Evolutionary conservation across 2,329 filamentous ascomycete species (phyloP), one percentile per base, ranked within the genome.

Genomic region (Cytospora chrysosperma): DNA sequence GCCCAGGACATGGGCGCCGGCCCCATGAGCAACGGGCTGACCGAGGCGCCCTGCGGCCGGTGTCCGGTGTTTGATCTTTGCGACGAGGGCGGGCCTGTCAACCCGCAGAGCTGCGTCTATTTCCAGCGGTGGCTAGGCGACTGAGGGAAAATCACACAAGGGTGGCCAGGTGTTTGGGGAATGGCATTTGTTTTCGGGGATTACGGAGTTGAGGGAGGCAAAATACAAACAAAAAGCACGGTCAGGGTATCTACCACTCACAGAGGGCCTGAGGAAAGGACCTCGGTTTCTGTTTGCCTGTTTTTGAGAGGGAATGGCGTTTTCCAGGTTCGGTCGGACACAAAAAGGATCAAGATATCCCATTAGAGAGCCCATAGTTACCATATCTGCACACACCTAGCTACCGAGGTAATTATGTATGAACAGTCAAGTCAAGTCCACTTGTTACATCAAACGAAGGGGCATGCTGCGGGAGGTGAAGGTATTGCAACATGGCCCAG

Each of bases 41-140:
- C 91, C 1, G 93, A 97, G 75, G 88, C 90, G 2, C 95, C 95
- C 1, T 99, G 95, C 75, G 93, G 94, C 2, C 84, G 87, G 61
- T 99, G 95, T 75, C 95, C 95, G 0, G 94, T 97, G 2, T 97
- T 97, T 74, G 90, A 95, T 63, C 82, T 98, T 2, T 99, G 95
- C 74, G 90, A 92, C 68, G 92, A 96, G 65, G 93, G 92, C 8
- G 94, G 94, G 0, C 92, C 93, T 0, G 92, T 99, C 26, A 96
- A 89, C 71, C 92, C 94, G 0, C 89, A 87, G 68, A 96, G 90
- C 57, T 99, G 95, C 76, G 89, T 92, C 60, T 99, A 99, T 73
- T 97, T 96, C 72, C 85, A 90, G 67, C 85, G 88, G 59, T 99
- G 95, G 95, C 76, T 97, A 53, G 83, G 79, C 0, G 77, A 81